A percentile compares a stretch with the other conserved stretches of the same genome.
Evolutionary conservation across 176 grass and related monocot species (phyloP).

Genomic region (Typha latifolia): DNA sequence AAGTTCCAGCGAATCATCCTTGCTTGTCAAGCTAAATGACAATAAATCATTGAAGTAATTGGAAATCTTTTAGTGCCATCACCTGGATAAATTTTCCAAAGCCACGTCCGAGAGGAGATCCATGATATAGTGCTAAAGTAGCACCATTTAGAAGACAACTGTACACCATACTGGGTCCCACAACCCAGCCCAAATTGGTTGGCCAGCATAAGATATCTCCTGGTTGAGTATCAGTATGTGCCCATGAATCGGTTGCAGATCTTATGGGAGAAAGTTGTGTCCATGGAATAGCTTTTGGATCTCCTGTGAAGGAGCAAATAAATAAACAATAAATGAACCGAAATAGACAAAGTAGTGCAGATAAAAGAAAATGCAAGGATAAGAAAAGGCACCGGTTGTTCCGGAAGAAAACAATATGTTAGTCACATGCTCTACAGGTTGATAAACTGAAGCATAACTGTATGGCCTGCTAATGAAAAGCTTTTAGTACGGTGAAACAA

Average conservation of each 20-base stretch:
- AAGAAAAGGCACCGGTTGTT: constrained; percentile 61
- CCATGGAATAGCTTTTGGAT: constrained; percentile 97
- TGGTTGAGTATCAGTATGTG: constrained; percentile 55
- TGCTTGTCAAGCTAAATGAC: not conserved
- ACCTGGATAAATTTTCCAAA: constrained; percentile 98
- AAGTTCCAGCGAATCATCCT: constrained; percentile 1
- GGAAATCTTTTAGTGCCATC: not conserved
- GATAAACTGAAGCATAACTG: constrained; percentile 59
- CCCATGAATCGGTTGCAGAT: constrained; percentile 66
- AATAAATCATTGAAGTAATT: not conserved
- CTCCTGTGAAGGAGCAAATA: constrained; percentile 37
- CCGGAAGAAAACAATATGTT: constrained; percentile 98
- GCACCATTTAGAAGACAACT: constrained; percentile 61
- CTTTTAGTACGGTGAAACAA: not conserved
- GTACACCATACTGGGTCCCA: constrained; percentile 76
- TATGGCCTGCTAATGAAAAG: constrained; percentile 40
- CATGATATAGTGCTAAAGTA: constrained; percentile 76
- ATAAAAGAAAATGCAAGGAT: not conserved
- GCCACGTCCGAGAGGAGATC: constrained; percentile 75
- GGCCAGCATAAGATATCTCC: constrained; percentile 77
- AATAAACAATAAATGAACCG: constrained; percentile 7
- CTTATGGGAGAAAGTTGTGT: constrained; percentile 75
- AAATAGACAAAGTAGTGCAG: not conserved
- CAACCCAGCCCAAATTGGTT: constrained; percentile 93
- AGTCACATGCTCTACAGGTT: constrained; percentile 43